Evolutionary conservation across 345 rosid species (phyloP).

Genomic region (Excoecaria agallocha): DNA sequence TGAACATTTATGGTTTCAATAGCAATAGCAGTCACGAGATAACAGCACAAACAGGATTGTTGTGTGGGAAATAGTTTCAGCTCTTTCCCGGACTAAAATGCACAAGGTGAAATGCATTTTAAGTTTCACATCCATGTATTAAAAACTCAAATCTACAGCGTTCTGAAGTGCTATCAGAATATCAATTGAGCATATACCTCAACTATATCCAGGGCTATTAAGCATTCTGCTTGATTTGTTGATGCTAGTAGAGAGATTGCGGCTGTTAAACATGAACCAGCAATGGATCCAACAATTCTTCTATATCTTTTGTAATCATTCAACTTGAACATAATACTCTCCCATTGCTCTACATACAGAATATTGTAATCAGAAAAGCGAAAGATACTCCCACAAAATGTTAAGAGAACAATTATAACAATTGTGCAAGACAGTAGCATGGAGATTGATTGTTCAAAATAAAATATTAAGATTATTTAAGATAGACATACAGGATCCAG

Average conservation of each 20-base stretch:
- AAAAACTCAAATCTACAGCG: background rate
- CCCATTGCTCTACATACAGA: conserved; percentile 56
- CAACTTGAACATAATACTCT: conserved; percentile 50
- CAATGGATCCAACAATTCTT: conserved; percentile 76
- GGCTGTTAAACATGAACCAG: conserved; percentile 69
- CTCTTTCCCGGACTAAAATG: background rate
- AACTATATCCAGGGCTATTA: conserved; percentile 72
- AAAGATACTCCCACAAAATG: background rate
- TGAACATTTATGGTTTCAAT: background rate
- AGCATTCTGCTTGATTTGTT: conserved; percentile 57
- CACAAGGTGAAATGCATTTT: background rate
- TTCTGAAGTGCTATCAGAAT: background rate
- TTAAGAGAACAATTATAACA: background rate
- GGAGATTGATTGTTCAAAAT: background rate
- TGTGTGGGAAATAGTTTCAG: background rate
- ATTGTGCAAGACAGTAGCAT: background rate
- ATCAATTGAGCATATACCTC: conserved; percentile 45
- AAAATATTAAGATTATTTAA: background rate
- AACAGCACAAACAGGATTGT: background rate
- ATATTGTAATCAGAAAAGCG: conserved; percentile 14
- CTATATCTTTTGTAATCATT: conserved; percentile 71
- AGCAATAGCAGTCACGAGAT: background rate
- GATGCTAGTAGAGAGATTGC: conserved; percentile 81
- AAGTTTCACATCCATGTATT: background rate
- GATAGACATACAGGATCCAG: background rate